Base-by-base conservation (phyloP, 2,329 filamentous ascomycete genomes). In the Aspergillus oerlinghausenensis region DNA sequence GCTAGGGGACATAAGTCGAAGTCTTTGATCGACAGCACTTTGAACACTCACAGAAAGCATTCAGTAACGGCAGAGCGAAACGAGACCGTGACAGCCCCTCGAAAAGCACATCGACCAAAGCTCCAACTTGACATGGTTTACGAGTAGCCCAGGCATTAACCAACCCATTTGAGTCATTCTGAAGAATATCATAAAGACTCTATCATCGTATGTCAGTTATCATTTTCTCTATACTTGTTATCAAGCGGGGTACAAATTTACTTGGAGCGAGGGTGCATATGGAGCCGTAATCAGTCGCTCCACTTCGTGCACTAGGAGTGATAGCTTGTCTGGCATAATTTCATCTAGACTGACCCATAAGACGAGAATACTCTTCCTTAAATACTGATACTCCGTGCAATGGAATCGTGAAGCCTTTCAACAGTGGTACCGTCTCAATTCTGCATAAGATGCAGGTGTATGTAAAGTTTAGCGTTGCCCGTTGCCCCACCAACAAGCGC, bases 71-170 rank as follows among this genome's bases (percentile, higher is more conserved):
- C 55, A 84, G 63, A 4, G 81, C 76, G 58, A 80, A 79, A 3
- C 77, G 73, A 69, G 81, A 83, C 49, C 78, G 74, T 35, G 79
- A 75, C 38, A 85, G 67, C 26, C 77, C 79, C 57, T 81, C 77
- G 29, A 80, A 66, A n/a, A 83, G 63, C 35, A 71, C 69, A n/a
- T 69, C 70, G 14, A 75, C 73, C 23, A 85, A 68, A 23, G 70
- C 67, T 10, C 71, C 68, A 49, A 83, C 67, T 51, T 80, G 77
- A 64, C 82, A 84, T 28, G 75, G 74, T 56, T 82, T 78, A 19
- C 69, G 73, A 35, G 74, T 66, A 3, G 79, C 75, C 78, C 81
- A 84, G 25, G 67, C 66, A 7, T 68, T 67, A 14, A 84, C 70
- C 4, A 71, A 69, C 14, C 63, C 56, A 17, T 65, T 57, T 21